Evolutionary conservation across 768 basidiomycete species (phyloP).

Genomic region (Hemileccinum rubropunctum): DNA sequence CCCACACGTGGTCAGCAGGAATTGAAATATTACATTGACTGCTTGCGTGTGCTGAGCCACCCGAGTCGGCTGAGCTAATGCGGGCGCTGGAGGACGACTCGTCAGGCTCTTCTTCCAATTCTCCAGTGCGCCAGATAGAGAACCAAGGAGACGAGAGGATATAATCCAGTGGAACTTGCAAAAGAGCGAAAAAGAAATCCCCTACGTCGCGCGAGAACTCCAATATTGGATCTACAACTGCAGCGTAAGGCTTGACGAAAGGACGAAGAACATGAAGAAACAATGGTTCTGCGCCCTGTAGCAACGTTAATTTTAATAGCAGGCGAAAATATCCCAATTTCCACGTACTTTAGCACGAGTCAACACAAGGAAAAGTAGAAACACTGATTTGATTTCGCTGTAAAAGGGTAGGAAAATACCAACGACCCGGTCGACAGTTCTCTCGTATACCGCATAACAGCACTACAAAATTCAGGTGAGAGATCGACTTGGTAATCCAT

Average conservation of each 20-base stretch:
- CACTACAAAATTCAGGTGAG: slow-evolving; percentile 42
- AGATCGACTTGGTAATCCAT: slow-evolving; percentile 5
- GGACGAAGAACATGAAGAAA: slow-evolving; percentile 81
- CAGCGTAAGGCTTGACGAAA: slow-evolving; percentile 68
- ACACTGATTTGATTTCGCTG: slow-evolving; percentile 73
- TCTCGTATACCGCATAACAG: slow-evolving; percentile 67
- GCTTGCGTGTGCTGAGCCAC: slow-evolving; percentile 3
- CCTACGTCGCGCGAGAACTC: slow-evolving; percentile 61
- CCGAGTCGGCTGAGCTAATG: slow-evolving; percentile 2
- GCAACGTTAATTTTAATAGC: slow-evolving; percentile 9
- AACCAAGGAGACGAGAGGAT: slow-evolving; percentile 32
- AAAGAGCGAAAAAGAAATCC: slow-evolving; percentile 52
- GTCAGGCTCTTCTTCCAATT: slow-evolving; percentile 8
- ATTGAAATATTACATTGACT: slow-evolving; percentile 14
- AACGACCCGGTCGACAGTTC: slow-evolving; percentile 59
- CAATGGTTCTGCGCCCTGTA: slow-evolving; percentile 82
- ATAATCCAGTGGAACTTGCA: slow-evolving; percentile 39
- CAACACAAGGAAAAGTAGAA: slow-evolving; percentile 69
- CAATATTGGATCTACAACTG: slow-evolving; percentile 60
- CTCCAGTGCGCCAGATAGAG: slow-evolving; percentile 18
- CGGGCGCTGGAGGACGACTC: slow-evolving; percentile 1
- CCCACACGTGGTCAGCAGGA: slow-evolving; percentile 6
- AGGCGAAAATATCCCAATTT: slow-evolving; percentile 1
- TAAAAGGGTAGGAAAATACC: slow-evolving; percentile 81
- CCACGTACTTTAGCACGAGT: slow-evolving; percentile 68